A percentile compares a stretch with the other conserved stretches of the same genome.
Evolutionary conservation across 2,329 filamentous ascomycete species (phyloP).

Genomic region (Remersonia thermophila): DNA sequence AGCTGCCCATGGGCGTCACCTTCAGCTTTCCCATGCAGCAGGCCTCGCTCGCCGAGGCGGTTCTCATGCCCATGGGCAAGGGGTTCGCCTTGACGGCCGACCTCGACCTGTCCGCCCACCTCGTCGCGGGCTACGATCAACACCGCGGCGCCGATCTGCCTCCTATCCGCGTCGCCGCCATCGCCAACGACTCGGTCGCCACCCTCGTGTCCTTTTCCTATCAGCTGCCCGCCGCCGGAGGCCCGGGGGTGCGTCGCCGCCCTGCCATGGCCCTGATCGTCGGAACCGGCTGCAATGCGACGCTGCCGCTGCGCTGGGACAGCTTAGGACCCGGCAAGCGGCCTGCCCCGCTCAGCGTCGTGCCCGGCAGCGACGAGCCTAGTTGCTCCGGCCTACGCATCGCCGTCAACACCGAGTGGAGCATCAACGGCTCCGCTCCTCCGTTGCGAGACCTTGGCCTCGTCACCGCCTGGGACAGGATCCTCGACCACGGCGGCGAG

Average conservation of each 20-base stretch:
- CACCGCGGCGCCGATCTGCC: constrained; percentile 41
- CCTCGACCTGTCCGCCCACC: constrained; percentile 46
- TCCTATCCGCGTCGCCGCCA: constrained; percentile 57
- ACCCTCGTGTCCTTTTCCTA: constrained; percentile 69
- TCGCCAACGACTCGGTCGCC: constrained; percentile 71
- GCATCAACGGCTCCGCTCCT: constrained; percentile 60
- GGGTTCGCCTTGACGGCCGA: constrained; percentile 52
- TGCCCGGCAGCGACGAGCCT: constrained; percentile 32
- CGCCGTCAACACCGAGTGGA: constrained; percentile 76
- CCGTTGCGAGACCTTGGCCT: constrained; percentile 51
- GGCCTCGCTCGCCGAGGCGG: constrained; percentile 48
- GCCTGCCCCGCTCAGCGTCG: constrained; percentile 34
- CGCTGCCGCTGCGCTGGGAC: constrained; percentile 55
- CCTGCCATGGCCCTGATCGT: constrained; percentile 62
- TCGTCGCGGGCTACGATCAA: constrained; percentile 46
- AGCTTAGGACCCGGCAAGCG: constrained; percentile 52
- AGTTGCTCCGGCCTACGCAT: constrained; percentile 59
- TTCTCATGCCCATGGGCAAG: constrained; percentile 57
- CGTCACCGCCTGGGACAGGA: constrained; percentile 58
- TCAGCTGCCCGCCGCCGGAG: constrained; percentile 52
- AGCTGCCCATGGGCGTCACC: constrained; percentile 53
- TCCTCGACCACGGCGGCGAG: constrained; percentile 54
- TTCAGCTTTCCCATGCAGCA: constrained; percentile 63
- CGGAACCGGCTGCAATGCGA: constrained; percentile 72
- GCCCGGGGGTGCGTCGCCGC: too few relatives aligned